phyloP scores from a whole-genome alignment of 2,329 filamentous ascomycete genomes.

The Hypoxylon sp. region DNA sequence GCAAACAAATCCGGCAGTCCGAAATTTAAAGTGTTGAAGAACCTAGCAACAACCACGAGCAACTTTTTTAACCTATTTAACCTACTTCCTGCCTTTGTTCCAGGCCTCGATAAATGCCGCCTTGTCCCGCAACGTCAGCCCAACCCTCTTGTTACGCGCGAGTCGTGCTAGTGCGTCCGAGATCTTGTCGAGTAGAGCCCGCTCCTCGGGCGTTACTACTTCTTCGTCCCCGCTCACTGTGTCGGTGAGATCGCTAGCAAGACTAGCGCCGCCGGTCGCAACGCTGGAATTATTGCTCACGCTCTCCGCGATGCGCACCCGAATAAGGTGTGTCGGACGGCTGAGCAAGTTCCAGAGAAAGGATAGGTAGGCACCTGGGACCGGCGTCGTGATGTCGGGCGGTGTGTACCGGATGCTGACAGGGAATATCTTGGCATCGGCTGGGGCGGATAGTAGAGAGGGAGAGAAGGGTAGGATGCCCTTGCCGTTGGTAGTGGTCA shows the following conservation, averaged over 20 bases:
- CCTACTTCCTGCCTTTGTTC: constrained; percentile 58
- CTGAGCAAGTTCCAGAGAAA: constrained; percentile 92
- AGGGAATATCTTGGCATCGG: constrained; percentile 85
- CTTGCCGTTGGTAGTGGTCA: constrained; percentile 92
- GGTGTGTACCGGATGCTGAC: constrained; percentile 91
- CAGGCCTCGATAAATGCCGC: constrained; percentile 82
- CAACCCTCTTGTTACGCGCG: constrained; percentile 89
- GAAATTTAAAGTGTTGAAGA: neutral
- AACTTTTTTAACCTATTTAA: constrained; percentile 21
- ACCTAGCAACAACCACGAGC: no score
- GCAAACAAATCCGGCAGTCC: constrained; percentile 12
- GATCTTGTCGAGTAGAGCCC: constrained; percentile 80
- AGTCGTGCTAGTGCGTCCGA: constrained; percentile 89
- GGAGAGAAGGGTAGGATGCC: constrained; percentile 89
- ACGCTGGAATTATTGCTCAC: constrained; percentile 68
- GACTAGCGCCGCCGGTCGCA: constrained; percentile 54
- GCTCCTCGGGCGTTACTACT: constrained; percentile 69
- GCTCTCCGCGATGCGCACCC: constrained; percentile 88
- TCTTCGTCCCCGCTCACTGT: constrained; percentile 46
- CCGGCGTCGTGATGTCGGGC: constrained; percentile 88
- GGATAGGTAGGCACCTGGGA: constrained; percentile 78
- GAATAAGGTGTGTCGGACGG: constrained; percentile 87
- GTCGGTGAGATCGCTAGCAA: constrained; percentile 36
- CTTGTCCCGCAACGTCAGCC: constrained; percentile 87
- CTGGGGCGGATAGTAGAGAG: constrained; percentile 76